Evolutionary conservation across 176 grass and related monocot genomes (phyloP), one percentile per base, ranked within the genome.

Genomic region (Oryza officinalis): DNA sequence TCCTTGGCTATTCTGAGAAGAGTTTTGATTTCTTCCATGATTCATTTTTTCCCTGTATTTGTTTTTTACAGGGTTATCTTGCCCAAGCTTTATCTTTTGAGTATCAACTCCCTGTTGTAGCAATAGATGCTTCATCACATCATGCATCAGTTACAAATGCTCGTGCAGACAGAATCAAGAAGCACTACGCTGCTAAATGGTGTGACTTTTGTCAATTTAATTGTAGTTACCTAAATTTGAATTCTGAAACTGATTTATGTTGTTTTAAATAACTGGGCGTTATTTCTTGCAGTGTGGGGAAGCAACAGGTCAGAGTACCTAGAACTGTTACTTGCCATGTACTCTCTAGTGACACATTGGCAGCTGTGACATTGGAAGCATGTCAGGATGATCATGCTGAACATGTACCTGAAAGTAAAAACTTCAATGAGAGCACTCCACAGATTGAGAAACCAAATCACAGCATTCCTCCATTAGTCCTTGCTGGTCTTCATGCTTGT

Each of bases 401-500:
- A 81, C 67, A 78, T 41, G 43, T 75, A 81, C 75, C 26, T 28
- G 77, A 86, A 71, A 81, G 46, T 49, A 61, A 66, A 41, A 54
- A 28, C 63, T 61, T n/a, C 74, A 75, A 20, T 44, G 20, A 81
- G 68, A 71, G 32, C 27, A 70, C 6, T 49, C 52, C 64, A 76
- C 68, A 65, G 60, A 83, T 68, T 37, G 67, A 37, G 79, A 76
- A 90, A 79, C 27, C 32, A 86, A 82, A 44, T 46, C n/a, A 72
- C 10, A 77, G n/a, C 17, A 69, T 41, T 25, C 74, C 77, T 85
- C 52, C 83, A 57, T 92, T 95, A 78, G 72, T 99, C 76, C 87
- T 99, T 18, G 87, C 93, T 72, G 93, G 96, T 74, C 96, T 99
- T 81, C 91, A 99, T 87, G 96, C 96, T 44, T 99, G 96, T 73